These are phyloP conservation scores for Syncephalastrum racemosum DNA, from an alignment of 371 early-diverging fungal species.

Conservation along the genomic window DNA sequence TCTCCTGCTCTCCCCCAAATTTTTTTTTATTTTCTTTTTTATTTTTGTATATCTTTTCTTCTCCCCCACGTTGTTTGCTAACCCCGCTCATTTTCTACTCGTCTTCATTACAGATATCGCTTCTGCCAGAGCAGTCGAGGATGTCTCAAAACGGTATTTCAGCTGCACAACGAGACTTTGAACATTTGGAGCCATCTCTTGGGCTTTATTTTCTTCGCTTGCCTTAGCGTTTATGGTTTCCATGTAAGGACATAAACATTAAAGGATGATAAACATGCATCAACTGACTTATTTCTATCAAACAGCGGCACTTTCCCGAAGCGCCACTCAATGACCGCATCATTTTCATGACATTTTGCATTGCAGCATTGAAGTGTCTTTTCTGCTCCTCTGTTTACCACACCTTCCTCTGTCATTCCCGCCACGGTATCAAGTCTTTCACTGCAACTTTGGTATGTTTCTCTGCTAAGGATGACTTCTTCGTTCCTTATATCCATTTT, in stretches of 20 bases:
- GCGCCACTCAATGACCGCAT: slow-evolving; percentile 53
- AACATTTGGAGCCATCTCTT: slow-evolving; percentile 74
- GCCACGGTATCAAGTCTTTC: slow-evolving; percentile 54
- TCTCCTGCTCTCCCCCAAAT: not conserved
- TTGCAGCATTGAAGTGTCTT: slow-evolving; percentile 65
- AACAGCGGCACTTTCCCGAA: slow-evolving; percentile 49
- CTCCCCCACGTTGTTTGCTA: slow-evolving; percentile 12
- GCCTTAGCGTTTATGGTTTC: slow-evolving; percentile 55
- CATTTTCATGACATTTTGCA: slow-evolving; percentile 58
- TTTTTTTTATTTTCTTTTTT: slow-evolving; percentile 7
- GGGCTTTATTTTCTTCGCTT: slow-evolving; percentile 58
- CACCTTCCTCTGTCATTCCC: slow-evolving; percentile 67
- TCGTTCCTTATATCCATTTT: not conserved
- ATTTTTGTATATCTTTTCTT: no score
- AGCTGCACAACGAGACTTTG: slow-evolving; percentile 70
- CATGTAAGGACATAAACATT: slow-evolving; percentile 28
- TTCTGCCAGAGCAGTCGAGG: slow-evolving; percentile 53
- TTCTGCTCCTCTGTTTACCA: slow-evolving; percentile 72
- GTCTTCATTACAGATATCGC: slow-evolving; percentile 41
- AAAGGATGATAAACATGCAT: not conserved
- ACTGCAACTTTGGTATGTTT: slow-evolving; percentile 53
- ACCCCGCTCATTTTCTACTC: not conserved
- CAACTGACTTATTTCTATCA: not conserved
- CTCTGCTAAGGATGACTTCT: not conserved
- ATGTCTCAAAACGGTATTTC: slow-evolving; percentile 63